Percentiles rank a stretch among this genome's conserved stretches.
phyloP scores from a whole-genome alignment of 768 basidiomycete genomes.

The Suillus sp. region DNA sequence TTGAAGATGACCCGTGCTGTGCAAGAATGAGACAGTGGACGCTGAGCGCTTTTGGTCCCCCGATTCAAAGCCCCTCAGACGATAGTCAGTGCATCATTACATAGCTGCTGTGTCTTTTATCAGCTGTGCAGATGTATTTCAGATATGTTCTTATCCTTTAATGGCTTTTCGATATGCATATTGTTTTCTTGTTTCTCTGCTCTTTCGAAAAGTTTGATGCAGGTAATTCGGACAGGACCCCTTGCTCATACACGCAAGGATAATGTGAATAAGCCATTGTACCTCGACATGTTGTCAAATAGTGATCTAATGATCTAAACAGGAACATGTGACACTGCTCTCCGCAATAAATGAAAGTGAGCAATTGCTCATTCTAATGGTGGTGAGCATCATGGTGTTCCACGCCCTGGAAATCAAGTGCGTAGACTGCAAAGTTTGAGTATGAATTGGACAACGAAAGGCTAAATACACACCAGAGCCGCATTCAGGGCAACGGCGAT shows the following conservation, averaged over 20 bases:
- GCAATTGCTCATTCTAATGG: slow-evolving; percentile 32
- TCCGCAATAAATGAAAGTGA: neutral
- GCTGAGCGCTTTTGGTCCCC: slow-evolving; percentile 16
- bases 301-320: neutral
- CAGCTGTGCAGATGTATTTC: too few species aligned
- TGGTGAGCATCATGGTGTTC: slow-evolving; percentile 52
- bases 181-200: neutral
- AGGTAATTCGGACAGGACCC: too few species aligned
- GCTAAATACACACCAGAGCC: slow-evolving; percentile 71
- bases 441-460: neutral
- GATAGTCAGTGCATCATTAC: slow-evolving; percentile 5
- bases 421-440: slow-evolving; percentile 55
- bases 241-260: neutral
- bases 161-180: neutral
- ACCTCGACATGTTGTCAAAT: neutral
- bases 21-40: slow-evolving; percentile 15
- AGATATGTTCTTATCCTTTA: neutral
- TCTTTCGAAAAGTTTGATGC: neutral
- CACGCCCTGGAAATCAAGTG: slow-evolving; percentile 69
- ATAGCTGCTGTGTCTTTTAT: neutral
- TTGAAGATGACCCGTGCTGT: slow-evolving; percentile 9
- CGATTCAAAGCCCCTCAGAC: slow-evolving; percentile 3
- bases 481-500: slow-evolving; percentile 87
- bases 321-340: slow-evolving; percentile 4
- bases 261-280: neutral